Base-by-base conservation (phyloP, 1,139 yeast genomes). In the Blastobotrys proliferans region DNA sequence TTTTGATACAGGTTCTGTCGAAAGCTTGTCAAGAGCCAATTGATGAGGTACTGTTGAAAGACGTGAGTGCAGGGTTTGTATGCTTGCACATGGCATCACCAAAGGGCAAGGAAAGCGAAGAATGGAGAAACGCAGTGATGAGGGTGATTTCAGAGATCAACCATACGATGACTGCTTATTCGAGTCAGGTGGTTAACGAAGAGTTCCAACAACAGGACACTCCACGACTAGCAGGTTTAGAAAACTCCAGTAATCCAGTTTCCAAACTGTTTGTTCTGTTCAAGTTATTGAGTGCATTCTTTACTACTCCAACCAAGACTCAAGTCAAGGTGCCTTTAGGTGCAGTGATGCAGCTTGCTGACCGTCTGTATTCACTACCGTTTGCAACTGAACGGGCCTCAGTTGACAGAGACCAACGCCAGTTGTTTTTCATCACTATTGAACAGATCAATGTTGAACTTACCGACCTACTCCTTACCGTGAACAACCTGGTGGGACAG, bases 51-150 rank as follows among this genome's bases (percentile, higher is more conserved):
- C 65, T 81, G 41, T 71, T 76, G 51, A 45, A 49, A 2, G 60
- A 62, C 10, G 65, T 81, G 13, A 72, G 76, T 51, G 66, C 68
- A 27, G 72, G 79, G 0, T 74, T 73, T 54, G 90, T 86, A 1
- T 67, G 76, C 30, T 67, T 84, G 48, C 83, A 86, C 66, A 72
- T 69, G 69, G 74, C 74, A 53, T 83, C 73, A 56, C 67, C 64
- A 63, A 79, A 63, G 68, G 63, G 67, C 6, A 53, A 58, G 22
- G 71, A 69, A 22, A 55, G 58, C 6, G 57, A 68, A 61, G 57
- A 67, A 53, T 56, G 70, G 64, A 53, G 56, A 40, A 38, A 53
- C 8, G 48, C 53, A 4, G 37, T 56, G 11, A 13, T 46, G 14
- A 40, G 50, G 13, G 48, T 51, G 5, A 45, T 62, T 11, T 45